These are phyloP conservation scores for Lachancea cidri DNA, from an alignment of 805 yeast species.

Conservation along the genomic window DNA sequence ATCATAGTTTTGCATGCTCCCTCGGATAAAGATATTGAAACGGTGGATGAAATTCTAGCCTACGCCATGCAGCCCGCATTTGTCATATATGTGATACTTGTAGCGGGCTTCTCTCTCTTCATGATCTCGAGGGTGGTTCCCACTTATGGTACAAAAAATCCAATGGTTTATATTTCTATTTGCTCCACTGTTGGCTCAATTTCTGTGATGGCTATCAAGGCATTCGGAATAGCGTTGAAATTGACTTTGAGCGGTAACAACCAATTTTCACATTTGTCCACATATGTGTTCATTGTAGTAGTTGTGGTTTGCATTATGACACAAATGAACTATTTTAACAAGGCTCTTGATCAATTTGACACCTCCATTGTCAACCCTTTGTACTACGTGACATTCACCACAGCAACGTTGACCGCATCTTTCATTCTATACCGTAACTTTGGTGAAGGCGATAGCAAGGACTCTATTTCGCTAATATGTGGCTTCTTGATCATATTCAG, in stretches of 20 bases:
- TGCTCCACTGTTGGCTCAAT: slow-evolving; percentile 89
- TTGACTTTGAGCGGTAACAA: slow-evolving; percentile 79
- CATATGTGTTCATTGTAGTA: slow-evolving; percentile 73
- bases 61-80: slow-evolving; percentile 80
- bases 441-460: slow-evolving; percentile 74
- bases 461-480: slow-evolving; percentile 72
- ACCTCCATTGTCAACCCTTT: slow-evolving; percentile 88
- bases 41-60: slow-evolving; percentile 80
- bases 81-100: slow-evolving; percentile 56
- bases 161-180: slow-evolving; percentile 84
- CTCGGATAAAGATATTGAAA: slow-evolving; percentile 81
- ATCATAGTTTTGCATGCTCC: slow-evolving; percentile 90
- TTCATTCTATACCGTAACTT: slow-evolving; percentile 83
- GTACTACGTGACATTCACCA: slow-evolving; percentile 87
- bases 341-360: slow-evolving; percentile 89
- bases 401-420: slow-evolving; percentile 80
- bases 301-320: slow-evolving; percentile 79
- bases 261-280: slow-evolving; percentile 79
- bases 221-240: slow-evolving; percentile 87
- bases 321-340: slow-evolving; percentile 91
- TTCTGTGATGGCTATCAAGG: slow-evolving; percentile 87
- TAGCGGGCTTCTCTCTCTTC: slow-evolving; percentile 61
- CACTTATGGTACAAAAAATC: slow-evolving; percentile 68
- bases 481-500: slow-evolving; percentile 84
- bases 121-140: slow-evolving; percentile 86